Evolutionary conservation across 495 filamentous ascomycete genomes (phyloP).

Genomic region (Aspergillus cavernicola): DNA sequence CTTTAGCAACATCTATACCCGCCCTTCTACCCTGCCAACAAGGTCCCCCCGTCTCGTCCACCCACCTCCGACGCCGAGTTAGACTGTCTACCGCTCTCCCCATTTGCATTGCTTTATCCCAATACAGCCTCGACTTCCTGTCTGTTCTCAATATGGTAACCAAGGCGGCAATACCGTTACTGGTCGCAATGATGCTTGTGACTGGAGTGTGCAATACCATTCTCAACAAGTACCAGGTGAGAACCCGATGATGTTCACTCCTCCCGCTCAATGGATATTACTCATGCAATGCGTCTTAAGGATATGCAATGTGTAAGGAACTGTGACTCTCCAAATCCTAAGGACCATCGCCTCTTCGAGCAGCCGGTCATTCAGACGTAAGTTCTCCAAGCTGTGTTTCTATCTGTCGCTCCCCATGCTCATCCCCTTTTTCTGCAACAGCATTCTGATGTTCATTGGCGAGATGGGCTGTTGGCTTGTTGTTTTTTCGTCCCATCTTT

Average conservation of each 20-base stretch:
- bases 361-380: conserved; percentile 95
- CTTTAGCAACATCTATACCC: neutral
- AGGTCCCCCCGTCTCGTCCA: neutral
- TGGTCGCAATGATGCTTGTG: conserved; percentile 89
- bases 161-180: conserved; percentile 67
- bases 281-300: conserved; percentile 36
- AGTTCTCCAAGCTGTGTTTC: conserved; percentile 13
- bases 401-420: neutral
- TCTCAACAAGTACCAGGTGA: conserved; percentile 90
- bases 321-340: conserved; percentile 74
- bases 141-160: conserved; percentile 34
- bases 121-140: neutral
- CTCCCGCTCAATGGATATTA: neutral
- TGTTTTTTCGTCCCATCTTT: conserved; percentile 61
- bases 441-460: conserved; percentile 86
- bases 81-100: no score
- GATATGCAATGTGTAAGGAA: conserved; percentile 95
- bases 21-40: neutral
- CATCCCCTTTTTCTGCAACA: conserved; percentile 21
- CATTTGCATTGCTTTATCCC: neutral
- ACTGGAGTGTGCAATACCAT: conserved; percentile 96
- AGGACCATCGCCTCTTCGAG: conserved; percentile 66
- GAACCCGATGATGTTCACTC: neutral
- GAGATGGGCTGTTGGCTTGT: conserved; percentile 93
- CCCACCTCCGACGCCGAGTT: no score